Evolutionary conservation across 768 basidiomycete genomes (phyloP), one percentile per base, ranked within the genome.

Genomic region (Paxillus ammoniavirescens): DNA sequence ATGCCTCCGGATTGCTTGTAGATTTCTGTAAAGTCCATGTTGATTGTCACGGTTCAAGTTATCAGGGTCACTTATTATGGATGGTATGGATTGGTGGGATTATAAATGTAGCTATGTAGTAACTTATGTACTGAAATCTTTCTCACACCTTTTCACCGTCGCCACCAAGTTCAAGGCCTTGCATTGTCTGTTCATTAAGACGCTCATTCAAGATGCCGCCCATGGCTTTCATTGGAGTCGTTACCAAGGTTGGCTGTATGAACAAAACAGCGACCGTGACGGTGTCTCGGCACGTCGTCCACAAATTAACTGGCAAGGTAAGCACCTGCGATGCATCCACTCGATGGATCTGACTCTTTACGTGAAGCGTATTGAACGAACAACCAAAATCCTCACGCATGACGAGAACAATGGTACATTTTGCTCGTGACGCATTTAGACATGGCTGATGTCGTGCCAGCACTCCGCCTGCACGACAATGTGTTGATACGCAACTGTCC

Each of bases 1-100:
- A 91, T 80, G n/a, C 71, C 78, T 8, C 75, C 70, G 5, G 89
- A 80, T 46, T 91, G 90, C 57, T 80, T 82, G 77, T 92, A 93
- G 57, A 89, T 78, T 66, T 93, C 89, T 17, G 91, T 93, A 64
- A 93, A 93, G 71, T 93, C 91, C 89, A 91, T 91, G 35, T 9
- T 8, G 31, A 31, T 31, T 10, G 21, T 28, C 28, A 7, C 28
- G 28, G 28, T 28, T 28, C 7, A 7, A 4, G 28, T 28, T 28
- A 7, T 28, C 28, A 28, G 28, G 3, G 28, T n/a, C n/a, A n/a
- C n/a, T n/a, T n/a, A n/a, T n/a, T n/a, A n/a, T n/a, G n/a, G n/a
- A n/a, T n/a, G n/a, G 21, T 21, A 21, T 21, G 21, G 21, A 21
- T 21, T 21, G 21, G 21, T 21, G 21, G 21, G 21, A 21, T 21